Conservation (phyloP, 148 eudicot species). For the Gaultheria prostrata region DNA sequence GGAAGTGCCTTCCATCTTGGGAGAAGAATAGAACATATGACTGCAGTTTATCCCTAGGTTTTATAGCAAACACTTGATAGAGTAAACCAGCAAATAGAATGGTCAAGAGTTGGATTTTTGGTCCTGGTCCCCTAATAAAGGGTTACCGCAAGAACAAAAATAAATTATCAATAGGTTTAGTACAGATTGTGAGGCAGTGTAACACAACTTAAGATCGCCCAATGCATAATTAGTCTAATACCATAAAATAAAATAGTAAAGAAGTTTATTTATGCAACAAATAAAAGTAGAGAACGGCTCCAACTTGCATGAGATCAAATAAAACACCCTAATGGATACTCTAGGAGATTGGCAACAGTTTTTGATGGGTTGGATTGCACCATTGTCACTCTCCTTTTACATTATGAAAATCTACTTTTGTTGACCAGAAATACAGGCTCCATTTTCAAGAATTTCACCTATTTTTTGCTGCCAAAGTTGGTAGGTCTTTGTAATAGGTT, state of each 20-base stretch:
- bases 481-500: neutral
- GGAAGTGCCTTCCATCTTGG: neutral
- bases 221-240: neutral
- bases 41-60: neutral
- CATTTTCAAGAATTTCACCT: neutral
- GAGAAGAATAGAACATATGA: conserved; percentile 2
- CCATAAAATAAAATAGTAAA: neutral
- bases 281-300: neutral
- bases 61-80: neutral
- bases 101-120: neutral
- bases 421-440: neutral
- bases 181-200: neutral
- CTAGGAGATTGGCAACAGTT: neutral
- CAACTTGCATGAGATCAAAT: neutral
- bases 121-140: neutral
- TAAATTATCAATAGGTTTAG: neutral
- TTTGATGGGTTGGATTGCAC: neutral
- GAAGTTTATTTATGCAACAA: neutral
- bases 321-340: neutral
- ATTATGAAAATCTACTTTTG: neutral
- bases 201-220: neutral
- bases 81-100: neutral
- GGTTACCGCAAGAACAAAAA: neutral
- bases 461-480: neutral
- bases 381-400: neutral